Percentiles rank a stretch among this genome's conserved stretches.
These are phyloP conservation scores for Saccharomyces uvarum DNA, from an alignment of 1,139 yeast genomes.

Conservation along the genomic window DNA sequence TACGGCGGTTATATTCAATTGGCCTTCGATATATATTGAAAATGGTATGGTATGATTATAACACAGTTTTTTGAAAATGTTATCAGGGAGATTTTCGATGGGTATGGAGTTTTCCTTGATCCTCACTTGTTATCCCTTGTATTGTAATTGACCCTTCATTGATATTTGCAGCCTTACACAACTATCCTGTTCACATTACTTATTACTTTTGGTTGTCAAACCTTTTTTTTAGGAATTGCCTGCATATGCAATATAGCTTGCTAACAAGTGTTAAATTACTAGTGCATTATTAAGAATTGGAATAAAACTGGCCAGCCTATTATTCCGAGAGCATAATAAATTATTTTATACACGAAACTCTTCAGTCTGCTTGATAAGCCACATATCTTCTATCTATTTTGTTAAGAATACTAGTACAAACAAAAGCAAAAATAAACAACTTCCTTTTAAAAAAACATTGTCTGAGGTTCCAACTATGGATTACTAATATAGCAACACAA, in stretches of 20 bases:
- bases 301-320: background rate
- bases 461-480: background rate
- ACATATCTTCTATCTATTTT: background rate
- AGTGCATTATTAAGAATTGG: background rate
- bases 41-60: background rate
- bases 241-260: background rate
- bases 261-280: background rate
- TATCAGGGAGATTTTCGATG: background rate
- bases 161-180: background rate
- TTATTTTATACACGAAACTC: background rate
- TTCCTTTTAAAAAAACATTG: background rate
- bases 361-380: background rate
- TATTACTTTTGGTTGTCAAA: background rate
- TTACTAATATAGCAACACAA: background rate
- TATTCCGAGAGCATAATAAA: background rate
- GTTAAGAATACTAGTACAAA: background rate
- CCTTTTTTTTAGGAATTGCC: background rate
- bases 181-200: background rate
- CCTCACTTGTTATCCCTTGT: background rate
- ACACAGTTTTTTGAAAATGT: background rate
- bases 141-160: background rate
- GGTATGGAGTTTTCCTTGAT: conserved; percentile 1
- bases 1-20: background rate
- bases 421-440: background rate
- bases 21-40: background rate